phyloP scores from a whole-genome alignment of 2,329 filamentous ascomycete genomes.

The Fusarium bulbicola region DNA sequence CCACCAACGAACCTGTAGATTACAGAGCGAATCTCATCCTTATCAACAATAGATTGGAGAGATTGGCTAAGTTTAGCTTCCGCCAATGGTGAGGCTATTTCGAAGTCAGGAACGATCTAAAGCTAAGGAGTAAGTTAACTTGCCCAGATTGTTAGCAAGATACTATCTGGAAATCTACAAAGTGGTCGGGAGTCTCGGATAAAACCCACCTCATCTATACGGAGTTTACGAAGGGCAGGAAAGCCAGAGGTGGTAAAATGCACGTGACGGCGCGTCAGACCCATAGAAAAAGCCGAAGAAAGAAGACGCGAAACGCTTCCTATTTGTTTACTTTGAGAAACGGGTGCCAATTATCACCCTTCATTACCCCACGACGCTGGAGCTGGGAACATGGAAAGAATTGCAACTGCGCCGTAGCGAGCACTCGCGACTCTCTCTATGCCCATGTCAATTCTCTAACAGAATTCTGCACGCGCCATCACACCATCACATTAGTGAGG shows the following conservation, averaged over 20 bases:
- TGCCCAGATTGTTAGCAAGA: neutral
- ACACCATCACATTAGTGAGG: constrained; percentile 31
- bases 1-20: neutral
- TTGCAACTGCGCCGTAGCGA: constrained; percentile 18
- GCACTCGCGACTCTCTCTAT: constrained; percentile 2
- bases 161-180: neutral
- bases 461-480: constrained; percentile 40
- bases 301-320: constrained; percentile 35
- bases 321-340: constrained; percentile 39
- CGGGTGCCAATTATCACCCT: constrained; percentile 23
- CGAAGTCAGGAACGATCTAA: neutral
- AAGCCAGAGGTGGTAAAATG: neutral
- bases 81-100: neutral
- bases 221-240: neutral
- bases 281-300: neutral
- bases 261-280: constrained; percentile 38
- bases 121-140: neutral
- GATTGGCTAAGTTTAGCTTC: neutral
- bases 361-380: constrained; percentile 30
- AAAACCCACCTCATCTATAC: neutral
- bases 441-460: constrained; percentile 42
- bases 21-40: neutral
- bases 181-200: neutral
- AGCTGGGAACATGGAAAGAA: neutral
- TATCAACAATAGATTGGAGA: neutral